Conservation (phyloP, 1,284 basidiomycete genomes). For the Exobasidium cylindrosporum region DNA sequence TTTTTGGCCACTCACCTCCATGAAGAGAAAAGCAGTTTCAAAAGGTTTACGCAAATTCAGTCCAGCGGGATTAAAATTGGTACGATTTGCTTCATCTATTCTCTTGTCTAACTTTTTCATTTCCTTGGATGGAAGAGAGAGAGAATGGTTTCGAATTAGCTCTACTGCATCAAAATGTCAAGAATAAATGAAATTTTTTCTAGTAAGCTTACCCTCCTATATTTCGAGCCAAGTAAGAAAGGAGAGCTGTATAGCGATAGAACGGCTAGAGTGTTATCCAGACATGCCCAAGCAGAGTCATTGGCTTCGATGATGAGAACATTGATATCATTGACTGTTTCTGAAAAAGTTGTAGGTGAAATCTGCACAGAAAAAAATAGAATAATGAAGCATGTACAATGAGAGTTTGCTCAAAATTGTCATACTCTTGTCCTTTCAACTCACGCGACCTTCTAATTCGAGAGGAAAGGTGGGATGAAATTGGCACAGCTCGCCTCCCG, state of each 20-base stretch:
- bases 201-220: slow-evolving; percentile 64
- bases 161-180: no score
- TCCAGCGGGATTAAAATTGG: slow-evolving; percentile 73
- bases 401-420: background rate
- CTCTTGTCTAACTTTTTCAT: slow-evolving; percentile 67
- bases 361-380: slow-evolving; percentile 13
- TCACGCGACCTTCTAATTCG: slow-evolving; percentile 75
- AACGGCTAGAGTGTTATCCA: slow-evolving; percentile 36
- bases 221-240: slow-evolving; percentile 67
- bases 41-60: slow-evolving; percentile 76
- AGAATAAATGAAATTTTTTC: background rate
- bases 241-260: slow-evolving; percentile 53
- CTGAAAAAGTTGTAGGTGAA: slow-evolving; percentile 27
- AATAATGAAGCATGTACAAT: slow-evolving; percentile 2
- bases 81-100: slow-evolving; percentile 67
- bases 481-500: slow-evolving; percentile 73
- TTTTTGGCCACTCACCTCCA: slow-evolving; percentile 56
- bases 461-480: slow-evolving; percentile 73
- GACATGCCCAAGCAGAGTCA: slow-evolving; percentile 22
- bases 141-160: no score
- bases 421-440: slow-evolving; percentile 6
- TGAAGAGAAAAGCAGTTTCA: slow-evolving; percentile 74
- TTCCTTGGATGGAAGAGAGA: no score
- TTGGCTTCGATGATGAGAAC: slow-evolving; percentile 31
- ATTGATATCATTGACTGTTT: slow-evolving; percentile 45